These are phyloP conservation scores for Stentor roeselii DNA, from an alignment of 73 alveolate genomes.

Conservation along the genomic window DNA sequence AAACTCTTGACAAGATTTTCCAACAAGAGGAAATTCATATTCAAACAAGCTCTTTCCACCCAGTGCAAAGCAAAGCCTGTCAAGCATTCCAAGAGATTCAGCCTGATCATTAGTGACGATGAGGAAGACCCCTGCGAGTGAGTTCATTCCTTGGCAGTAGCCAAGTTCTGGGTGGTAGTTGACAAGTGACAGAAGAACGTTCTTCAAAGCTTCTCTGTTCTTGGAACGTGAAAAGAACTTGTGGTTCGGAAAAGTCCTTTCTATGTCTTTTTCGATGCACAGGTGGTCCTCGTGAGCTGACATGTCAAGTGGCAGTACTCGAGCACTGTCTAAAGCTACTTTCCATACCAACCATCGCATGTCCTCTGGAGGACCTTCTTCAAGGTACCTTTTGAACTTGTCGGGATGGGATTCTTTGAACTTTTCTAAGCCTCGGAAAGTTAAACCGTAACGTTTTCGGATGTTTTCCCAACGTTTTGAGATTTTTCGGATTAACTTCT, in stretches of 20 bases:
- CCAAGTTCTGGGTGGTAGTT: background rate
- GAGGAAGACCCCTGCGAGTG: background rate
- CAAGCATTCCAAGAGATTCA: background rate
- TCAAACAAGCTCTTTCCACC: slow-evolving; percentile 11
- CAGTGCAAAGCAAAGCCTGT: background rate
- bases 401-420: background rate
- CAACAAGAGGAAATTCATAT: slow-evolving; percentile 15
- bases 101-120: background rate
- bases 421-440: too few species aligned
- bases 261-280: slow-evolving; percentile 12
- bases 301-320: background rate
- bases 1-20: background rate
- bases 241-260: background rate
- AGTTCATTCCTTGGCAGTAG: slow-evolving; percentile 25
- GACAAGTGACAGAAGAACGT: background rate
- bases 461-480: background rate
- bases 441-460: too few species aligned
- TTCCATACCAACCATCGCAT: background rate
- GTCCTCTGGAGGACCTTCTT: background rate
- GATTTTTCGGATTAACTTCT: background rate
- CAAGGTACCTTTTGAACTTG: background rate
- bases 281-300: background rate
- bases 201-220: background rate
- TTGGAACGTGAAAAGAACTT: background rate
- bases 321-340: background rate